phyloP scores from a whole-genome alignment of 1,284 basidiomycete genomes.

The Phellinidium pouzarii region DNA sequence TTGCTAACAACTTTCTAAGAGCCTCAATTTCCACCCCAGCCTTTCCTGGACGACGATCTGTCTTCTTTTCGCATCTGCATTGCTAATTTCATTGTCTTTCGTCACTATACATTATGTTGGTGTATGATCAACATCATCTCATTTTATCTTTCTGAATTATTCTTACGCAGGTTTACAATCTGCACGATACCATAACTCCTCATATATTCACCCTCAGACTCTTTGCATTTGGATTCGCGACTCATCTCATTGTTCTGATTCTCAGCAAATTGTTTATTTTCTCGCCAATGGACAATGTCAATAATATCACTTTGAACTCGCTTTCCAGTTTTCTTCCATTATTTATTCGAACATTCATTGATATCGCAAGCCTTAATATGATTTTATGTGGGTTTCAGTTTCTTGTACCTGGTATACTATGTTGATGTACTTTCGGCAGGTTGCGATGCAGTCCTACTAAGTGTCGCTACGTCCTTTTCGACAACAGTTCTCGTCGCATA shows the following conservation, averaged over 20 bases:
- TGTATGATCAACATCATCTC: not conserved
- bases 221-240: conserved; percentile 19
- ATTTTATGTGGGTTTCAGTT: conserved; percentile 9
- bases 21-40: not conserved
- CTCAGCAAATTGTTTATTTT: conserved; percentile 2
- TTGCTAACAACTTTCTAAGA: not conserved
- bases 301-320: conserved; percentile 15
- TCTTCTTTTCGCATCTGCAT: conserved; percentile 5
- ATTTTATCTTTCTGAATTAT: conserved; percentile 11
- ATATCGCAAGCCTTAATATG: conserved; percentile 7
- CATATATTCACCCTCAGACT: conserved; percentile 19
- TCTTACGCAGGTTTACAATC: conserved; percentile 19
- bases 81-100: conserved; percentile 5
- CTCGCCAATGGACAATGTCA: conserved; percentile 14
- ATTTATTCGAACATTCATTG: conserved; percentile 1
- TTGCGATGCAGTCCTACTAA: conserved; percentile 6
- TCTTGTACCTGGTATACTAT: not conserved
- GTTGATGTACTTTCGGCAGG: not conserved
- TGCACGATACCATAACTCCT: conserved; percentile 17
- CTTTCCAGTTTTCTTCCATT: conserved; percentile 4
- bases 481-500: conserved; percentile 6
- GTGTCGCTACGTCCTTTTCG: conserved; percentile 6
- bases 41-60: conserved; percentile 1
- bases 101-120: conserved; percentile 4
- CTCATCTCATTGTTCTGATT: conserved; percentile 13